Base-by-base conservation (phyloP, 768 basidiomycete genomes). In the Rickenella mellea region DNA sequence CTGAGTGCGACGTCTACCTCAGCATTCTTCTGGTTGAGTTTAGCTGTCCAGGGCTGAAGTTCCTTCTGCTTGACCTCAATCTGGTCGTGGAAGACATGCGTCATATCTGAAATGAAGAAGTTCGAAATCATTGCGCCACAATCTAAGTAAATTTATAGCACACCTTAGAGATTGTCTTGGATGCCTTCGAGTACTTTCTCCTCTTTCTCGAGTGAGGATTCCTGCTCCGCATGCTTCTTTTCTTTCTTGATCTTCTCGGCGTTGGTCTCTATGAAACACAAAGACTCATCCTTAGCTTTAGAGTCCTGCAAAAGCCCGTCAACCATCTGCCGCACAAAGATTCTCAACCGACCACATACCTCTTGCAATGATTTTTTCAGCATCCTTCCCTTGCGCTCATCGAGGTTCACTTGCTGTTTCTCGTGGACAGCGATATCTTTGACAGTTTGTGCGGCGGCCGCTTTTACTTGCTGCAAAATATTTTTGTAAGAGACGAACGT, bases 11-110 rank as follows among this genome's bases (percentile, higher is more conserved):
- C 77, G 50, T 91, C 85, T 41, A 96, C 70, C 39, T 78, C 78
- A 0, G 85, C 82, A 53, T 87, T 74, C 58, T 88, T 90, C 12
- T 74, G 66, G 53, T 89, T 86, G 62, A 98, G 83, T 63, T 93
- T 85, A 17, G 80, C 74, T 3, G 79, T 83, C 93, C 94, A 97
- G 0, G 96, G 96, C 52, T 93, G 84, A 5, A 98, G 78, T 46
- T 96, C 94, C 49, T 80, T 83, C 64, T 99, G 96, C 52, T 94
- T 88, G 10, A 60, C 70, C 56, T 96, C 89, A 49, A 98, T 97
- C 62, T 97, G 80, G 40, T 86, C 80, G 45, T 94, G 84, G 67
- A 93, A 96, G 2, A 78, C 80, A 51, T 91, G 90, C 1, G 94
- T 98, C 64, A 96, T 97, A 62, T 90, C 94, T 97, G 54, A 31